Conservation (phyloP, 1,139 yeast species). For the Candida frijolesensis region DNA sequence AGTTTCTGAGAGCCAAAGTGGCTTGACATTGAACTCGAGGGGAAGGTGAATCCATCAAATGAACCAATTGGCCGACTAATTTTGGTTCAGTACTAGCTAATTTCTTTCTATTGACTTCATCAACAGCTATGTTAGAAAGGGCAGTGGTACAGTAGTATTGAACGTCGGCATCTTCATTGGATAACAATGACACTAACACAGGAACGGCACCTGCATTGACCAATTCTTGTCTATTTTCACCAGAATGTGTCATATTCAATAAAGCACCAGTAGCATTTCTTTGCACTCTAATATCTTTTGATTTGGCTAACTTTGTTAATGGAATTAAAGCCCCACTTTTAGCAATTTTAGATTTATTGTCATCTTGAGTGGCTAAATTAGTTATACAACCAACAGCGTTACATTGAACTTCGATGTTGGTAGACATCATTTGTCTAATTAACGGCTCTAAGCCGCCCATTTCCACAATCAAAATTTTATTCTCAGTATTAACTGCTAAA, state of each 20-base stretch:
- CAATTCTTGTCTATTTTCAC: constrained; percentile 93
- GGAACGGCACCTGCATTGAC: constrained; percentile 99
- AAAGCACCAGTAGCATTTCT: constrained; percentile 98
- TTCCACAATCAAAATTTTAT: constrained; percentile 89
- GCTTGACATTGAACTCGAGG: constrained; percentile 99
- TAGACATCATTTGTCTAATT: constrained; percentile 95
- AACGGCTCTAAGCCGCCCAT: constrained; percentile 98
- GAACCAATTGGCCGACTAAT: constrained; percentile 82
- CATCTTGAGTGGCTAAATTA: constrained; percentile 97
- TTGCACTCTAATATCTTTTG: constrained; percentile 93
- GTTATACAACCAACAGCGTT: constrained; percentile 99
- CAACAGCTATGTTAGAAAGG: constrained; percentile 94
- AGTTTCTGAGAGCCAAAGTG: constrained; percentile 89
- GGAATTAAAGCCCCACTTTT: constrained; percentile 96
- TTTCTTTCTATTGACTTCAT: constrained; percentile 84
- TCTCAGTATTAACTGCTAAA: constrained; percentile 93
- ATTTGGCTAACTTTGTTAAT: constrained; percentile 88
- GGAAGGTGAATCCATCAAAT: constrained; percentile 87
- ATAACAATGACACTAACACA: constrained; percentile 83
- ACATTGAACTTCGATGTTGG: constrained; percentile 97
- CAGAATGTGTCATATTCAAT: constrained; percentile 96
- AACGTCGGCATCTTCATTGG: constrained; percentile 91
- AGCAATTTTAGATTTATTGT: constrained; percentile 93
- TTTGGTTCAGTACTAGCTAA: constrained; percentile 94
- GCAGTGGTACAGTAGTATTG: constrained; percentile 99